Evolutionary conservation across 352 stramenopile genomes (phyloP).

Genomic region (Hyaloperonospora arabidopsidis): DNA sequence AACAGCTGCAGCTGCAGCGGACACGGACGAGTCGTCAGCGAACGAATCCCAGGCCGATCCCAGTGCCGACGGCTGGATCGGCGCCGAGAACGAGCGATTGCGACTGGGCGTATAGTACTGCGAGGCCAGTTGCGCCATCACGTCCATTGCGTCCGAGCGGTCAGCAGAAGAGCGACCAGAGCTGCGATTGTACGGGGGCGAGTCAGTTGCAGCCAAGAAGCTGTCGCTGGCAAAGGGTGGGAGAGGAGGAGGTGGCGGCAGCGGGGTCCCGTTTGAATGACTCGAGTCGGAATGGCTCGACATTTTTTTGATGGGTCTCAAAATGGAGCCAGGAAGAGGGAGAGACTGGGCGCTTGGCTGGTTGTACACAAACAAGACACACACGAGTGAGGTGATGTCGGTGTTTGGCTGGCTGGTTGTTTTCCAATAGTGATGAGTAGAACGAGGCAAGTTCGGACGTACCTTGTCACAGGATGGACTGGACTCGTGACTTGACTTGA

Average conservation of each 20-base stretch:
- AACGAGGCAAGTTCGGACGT: too few species aligned
- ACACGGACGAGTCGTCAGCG: conserved; percentile 35
- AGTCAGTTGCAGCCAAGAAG: conserved; percentile 24
- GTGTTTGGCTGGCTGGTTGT: too few species aligned
- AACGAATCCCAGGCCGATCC: conserved; percentile 53
- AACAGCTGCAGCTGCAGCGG: conserved; percentile 13
- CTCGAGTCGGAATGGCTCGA: conserved; percentile 14
- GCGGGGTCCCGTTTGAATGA: conserved; percentile 3
- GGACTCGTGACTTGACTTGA: too few species aligned
- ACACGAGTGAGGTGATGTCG: too few species aligned
- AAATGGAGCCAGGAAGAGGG: background rate
- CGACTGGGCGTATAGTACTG: conserved; percentile 69
- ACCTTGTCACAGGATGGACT: too few species aligned
- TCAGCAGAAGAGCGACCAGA: conserved; percentile 9
- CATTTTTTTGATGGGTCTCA: conserved; percentile 10
- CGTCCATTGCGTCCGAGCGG: conserved; percentile 46
- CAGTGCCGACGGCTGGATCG: conserved; percentile 53
- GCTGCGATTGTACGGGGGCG: conserved; percentile 23
- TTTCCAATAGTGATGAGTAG: too few species aligned
- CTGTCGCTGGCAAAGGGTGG: conserved; percentile 25
- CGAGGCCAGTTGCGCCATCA: conserved; percentile 76
- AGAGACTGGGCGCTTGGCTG: too few species aligned
- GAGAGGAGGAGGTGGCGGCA: conserved; percentile 14
- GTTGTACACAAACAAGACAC: too few species aligned
- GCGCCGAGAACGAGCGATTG: conserved; percentile 65